A percentile compares a stretch with the other conserved stretches of the same genome.
phyloP scores from a whole-genome alignment of 495 filamentous ascomycete genomes.

The Beverwykella pulmonaria region DNA sequence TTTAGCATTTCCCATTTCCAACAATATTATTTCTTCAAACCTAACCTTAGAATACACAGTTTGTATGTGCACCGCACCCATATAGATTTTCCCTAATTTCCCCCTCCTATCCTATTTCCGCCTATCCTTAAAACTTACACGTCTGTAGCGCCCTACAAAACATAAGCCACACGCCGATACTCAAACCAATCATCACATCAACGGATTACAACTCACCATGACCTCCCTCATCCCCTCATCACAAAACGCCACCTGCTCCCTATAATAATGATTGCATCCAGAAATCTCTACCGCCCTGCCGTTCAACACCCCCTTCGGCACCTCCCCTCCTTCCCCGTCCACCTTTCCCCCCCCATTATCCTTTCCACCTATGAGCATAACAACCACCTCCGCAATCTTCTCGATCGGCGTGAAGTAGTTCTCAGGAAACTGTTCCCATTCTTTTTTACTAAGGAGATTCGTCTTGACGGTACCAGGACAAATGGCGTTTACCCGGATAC shows the following conservation, averaged over 20 bases:
- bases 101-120: no score
- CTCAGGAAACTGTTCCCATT: conserved; percentile 39
- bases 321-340: conserved; percentile 2
- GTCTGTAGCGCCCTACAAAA: no score
- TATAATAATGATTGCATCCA: conserved; percentile 40
- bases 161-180: no score
- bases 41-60: no score
- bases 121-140: no score
- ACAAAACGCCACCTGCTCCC: conserved; percentile 37
- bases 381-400: conserved; percentile 41
- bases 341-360: background rate
- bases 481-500: conserved; percentile 42
- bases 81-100: no score
- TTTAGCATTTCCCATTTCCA: no score
- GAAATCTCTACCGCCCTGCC: conserved; percentile 41
- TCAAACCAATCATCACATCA: background rate
- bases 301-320: conserved; percentile 4
- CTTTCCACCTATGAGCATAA: conserved; percentile 38
- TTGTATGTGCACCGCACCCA: no score
- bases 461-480: conserved; percentile 44
- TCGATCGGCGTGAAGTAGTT: conserved; percentile 42
- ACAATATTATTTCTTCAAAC: no score
- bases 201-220: conserved; percentile 41
- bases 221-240: conserved; percentile 41
- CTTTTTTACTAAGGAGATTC: conserved; percentile 38